phyloP scores from a whole-genome alignment of 2,329 filamentous ascomycete species.

The Xylaria sp. region DNA sequence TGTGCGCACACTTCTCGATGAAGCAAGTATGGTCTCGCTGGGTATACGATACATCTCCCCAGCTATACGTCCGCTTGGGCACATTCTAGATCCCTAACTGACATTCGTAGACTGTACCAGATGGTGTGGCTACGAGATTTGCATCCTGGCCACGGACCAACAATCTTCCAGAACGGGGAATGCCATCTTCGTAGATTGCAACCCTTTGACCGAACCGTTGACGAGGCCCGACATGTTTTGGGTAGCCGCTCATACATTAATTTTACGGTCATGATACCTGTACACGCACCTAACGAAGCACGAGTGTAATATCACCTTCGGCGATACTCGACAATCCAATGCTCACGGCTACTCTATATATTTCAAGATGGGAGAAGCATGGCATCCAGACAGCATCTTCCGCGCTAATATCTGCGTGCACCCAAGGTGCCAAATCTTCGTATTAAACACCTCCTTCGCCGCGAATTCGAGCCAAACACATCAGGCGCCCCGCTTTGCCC shows the following conservation, averaged over 20 bases:
- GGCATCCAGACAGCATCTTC: neutral
- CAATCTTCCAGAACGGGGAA: neutral
- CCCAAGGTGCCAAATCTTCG: neutral
- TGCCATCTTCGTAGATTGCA: neutral
- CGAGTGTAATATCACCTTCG: neutral
- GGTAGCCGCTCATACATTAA: neutral
- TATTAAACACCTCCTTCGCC: neutral
- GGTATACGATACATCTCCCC: neutral
- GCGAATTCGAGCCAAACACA: neutral
- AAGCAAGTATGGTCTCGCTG: neutral
- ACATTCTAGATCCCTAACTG: neutral
- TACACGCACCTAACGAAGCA: neutral
- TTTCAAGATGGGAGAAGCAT: neutral
- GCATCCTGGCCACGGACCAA: neutral
- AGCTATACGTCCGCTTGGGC: neutral
- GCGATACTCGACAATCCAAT: too few relatives aligned
- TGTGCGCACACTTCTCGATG: neutral
- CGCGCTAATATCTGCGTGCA: neutral
- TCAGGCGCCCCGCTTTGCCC: too few relatives aligned
- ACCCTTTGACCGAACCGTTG: neutral
- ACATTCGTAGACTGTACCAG: neutral
- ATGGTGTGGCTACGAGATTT: neutral
- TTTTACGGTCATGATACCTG: neutral
- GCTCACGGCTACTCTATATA: too few relatives aligned
- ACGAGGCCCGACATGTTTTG: neutral